A percentile compares a stretch with the other conserved stretches of the same genome.
phyloP scores from a whole-genome alignment of 768 basidiomycete genomes.

The Cantharellus anzutake region DNA sequence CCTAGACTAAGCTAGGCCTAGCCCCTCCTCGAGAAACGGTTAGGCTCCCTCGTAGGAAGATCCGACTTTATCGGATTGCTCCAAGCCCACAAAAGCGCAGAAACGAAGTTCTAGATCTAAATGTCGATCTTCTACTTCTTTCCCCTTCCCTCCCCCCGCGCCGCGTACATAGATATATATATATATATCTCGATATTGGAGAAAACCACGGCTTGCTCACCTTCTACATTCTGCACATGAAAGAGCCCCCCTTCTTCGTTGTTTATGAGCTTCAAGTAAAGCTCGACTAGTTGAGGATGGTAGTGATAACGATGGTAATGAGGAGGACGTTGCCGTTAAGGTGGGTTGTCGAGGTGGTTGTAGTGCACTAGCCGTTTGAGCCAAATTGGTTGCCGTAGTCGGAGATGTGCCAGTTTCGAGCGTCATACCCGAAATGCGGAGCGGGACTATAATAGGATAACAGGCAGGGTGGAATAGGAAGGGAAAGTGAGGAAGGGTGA shows the following conservation, averaged over 20 bases:
- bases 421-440: not conserved
- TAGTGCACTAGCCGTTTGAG: not conserved
- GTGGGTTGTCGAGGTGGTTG: not conserved
- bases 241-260: slow-evolving; percentile 2
- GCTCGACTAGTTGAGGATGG: not conserved
- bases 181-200: not conserved
- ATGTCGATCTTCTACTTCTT: too few relatives aligned
- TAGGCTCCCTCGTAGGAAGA: too few relatives aligned
- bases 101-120: too few relatives aligned
- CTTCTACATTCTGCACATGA: slow-evolving; percentile 10
- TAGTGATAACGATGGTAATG: not conserved
- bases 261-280: not conserved
- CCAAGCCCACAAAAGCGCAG: too few relatives aligned
- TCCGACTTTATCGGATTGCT: too few relatives aligned
- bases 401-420: not conserved
- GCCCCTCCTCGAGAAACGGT: too few relatives aligned
- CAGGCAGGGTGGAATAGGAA: not conserved
- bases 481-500: not conserved
- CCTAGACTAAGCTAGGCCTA: too few relatives aligned
- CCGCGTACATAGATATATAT: not conserved
- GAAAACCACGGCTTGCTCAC: not conserved
- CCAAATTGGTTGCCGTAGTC: not conserved
- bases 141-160: too few relatives aligned
- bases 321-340: too few relatives aligned
- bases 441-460: not conserved